These are phyloP conservation scores for Candida neerlandica DNA, from an alignment of 1,139 yeast genomes.

Conservation along the genomic window DNA sequence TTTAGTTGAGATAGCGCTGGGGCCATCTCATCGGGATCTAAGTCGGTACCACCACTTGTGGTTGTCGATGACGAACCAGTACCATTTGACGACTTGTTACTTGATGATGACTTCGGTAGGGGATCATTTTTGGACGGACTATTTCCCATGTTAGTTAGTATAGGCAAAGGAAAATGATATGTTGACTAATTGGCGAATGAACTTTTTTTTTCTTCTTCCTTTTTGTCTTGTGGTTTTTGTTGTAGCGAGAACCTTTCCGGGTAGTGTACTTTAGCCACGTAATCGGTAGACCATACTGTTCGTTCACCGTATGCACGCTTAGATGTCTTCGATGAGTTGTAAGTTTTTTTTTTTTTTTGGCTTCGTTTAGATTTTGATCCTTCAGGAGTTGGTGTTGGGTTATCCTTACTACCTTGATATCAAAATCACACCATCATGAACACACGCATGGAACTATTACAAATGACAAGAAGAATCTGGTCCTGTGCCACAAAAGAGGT, in stretches of 20 bases:
- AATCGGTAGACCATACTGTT: too few species aligned
- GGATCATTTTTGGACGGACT: conserved; percentile 61
- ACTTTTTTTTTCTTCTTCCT: background rate
- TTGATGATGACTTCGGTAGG: conserved; percentile 39
- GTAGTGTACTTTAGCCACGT: too few species aligned
- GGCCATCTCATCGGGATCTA: conserved; percentile 48
- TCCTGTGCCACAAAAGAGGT: too few species aligned
- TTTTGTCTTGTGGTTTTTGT: background rate
- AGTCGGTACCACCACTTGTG: conserved; percentile 27
- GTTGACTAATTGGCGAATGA: background rate
- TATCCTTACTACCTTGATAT: too few species aligned
- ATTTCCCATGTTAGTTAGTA: conserved; percentile 48
- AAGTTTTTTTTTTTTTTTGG: too few species aligned
- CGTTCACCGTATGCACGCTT: too few species aligned
- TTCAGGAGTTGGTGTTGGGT: too few species aligned
- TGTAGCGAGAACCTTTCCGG: background rate
- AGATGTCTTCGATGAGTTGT: too few species aligned
- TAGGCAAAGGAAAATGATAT: background rate
- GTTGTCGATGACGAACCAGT: conserved; percentile 6
- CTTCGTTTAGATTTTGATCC: too few species aligned
- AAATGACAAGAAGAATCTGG: too few species aligned
- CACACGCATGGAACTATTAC: too few species aligned
- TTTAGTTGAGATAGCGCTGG: conserved; percentile 44
- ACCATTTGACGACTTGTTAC: conserved; percentile 22
- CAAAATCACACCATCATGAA: too few species aligned